Percentiles rank a stretch among this genome's conserved stretches.
Conservation (phyloP, 371 early-diverging fungal species). For the Mucor sp. region DNA sequence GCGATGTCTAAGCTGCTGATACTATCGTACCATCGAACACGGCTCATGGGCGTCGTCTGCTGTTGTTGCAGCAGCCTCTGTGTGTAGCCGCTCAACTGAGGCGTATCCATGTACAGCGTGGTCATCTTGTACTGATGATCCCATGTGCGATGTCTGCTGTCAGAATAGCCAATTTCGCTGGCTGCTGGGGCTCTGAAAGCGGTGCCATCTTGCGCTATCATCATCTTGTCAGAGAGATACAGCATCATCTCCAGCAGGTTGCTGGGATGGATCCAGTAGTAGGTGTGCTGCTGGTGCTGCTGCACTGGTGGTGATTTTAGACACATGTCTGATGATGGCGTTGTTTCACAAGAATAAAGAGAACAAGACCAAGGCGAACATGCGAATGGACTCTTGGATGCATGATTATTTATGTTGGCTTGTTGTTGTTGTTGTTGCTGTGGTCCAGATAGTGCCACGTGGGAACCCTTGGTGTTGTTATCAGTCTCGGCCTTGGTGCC, state of each 20-base stretch:
- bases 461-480: background rate
- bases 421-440: background rate
- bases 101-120: slow-evolving; percentile 19
- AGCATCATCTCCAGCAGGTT: slow-evolving; percentile 19
- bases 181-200: background rate
- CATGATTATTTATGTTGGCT: slow-evolving; percentile 1
- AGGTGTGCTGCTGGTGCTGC: background rate
- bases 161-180: slow-evolving; percentile 11
- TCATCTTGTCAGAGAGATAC: slow-evolving; percentile 2
- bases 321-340: background rate
- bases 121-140: slow-evolving; percentile 1
- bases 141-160: background rate
- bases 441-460: background rate
- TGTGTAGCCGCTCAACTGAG: slow-evolving; percentile 11
- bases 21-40: slow-evolving; percentile 4
- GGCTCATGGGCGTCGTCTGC: background rate
- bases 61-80: background rate
- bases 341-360: slow-evolving; percentile 10
- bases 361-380: background rate
- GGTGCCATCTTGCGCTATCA: background rate
- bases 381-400: background rate
- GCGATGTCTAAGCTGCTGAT: background rate
- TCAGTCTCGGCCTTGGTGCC: background rate
- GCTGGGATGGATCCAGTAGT: slow-evolving; percentile 23
- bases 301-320: background rate